Percentiles rank a stretch among this genome's conserved stretches.
phyloP scores from a whole-genome alignment of 352 stramenopile genomes.

The Globisporangium mamillatum region DNA sequence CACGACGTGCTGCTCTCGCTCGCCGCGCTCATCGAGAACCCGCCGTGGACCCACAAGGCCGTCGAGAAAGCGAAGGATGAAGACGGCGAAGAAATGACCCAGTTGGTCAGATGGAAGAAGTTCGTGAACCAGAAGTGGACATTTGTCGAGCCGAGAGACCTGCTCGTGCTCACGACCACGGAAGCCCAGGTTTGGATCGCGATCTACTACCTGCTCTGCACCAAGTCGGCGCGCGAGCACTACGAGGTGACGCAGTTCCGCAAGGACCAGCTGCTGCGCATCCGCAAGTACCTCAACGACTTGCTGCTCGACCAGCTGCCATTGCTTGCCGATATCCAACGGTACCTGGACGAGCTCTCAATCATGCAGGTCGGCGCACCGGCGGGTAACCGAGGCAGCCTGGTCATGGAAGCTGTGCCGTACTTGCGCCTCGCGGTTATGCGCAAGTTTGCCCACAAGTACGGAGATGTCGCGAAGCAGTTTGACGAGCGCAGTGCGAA shows the following conservation, averaged over 20 bases:
- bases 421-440: slow-evolving; percentile 58
- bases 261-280: slow-evolving; percentile 90
- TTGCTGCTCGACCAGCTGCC: slow-evolving; percentile 94
- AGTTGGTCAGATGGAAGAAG: slow-evolving; percentile 86
- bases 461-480: slow-evolving; percentile 31
- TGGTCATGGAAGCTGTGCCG: slow-evolving; percentile 81
- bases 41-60: slow-evolving; percentile 92
- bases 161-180: slow-evolving; percentile 91
- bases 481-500: slow-evolving; percentile 46
- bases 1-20: slow-evolving; percentile 94
- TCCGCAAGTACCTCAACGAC: slow-evolving; percentile 95
- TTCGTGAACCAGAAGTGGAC: slow-evolving; percentile 92
- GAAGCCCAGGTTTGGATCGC: slow-evolving; percentile 95
- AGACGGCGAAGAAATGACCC: slow-evolving; percentile 11
- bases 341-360: slow-evolving; percentile 95
- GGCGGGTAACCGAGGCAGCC: slow-evolving; percentile 31
- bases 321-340: slow-evolving; percentile 90
- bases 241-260: slow-evolving; percentile 95
- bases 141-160: slow-evolving; percentile 76
- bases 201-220: slow-evolving; percentile 93
- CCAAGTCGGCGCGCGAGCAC: slow-evolving; percentile 88
- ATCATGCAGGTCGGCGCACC: slow-evolving; percentile 79
- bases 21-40: slow-evolving; percentile 93
- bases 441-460: slow-evolving; percentile 38
- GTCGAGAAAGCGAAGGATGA: slow-evolving; percentile 8